Evolutionary conservation across 257 asterid species (phyloP), one percentile per base, ranked within the genome.

Genomic region (Nicotiana tomentosiformis): DNA sequence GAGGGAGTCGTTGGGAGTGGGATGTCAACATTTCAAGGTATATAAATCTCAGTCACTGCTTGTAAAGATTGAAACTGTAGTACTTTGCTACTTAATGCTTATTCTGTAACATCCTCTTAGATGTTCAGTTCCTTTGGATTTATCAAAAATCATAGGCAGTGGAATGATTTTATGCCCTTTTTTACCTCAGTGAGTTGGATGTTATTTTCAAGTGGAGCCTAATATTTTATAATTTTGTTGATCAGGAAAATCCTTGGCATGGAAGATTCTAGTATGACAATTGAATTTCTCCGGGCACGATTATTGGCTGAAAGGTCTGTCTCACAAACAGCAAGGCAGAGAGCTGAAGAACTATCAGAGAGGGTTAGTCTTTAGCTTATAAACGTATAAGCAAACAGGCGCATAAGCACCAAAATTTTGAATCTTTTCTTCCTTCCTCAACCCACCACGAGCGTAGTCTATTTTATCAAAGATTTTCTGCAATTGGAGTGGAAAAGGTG

Each of bases 291-390:
- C 57, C 91, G 98, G 78, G 97, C 93, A 70, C 91, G 96, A 84
- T 88, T 96, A 88, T 88, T 93, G 86, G 85, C 99, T 79, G 98
- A 96, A 91, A 94, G 98, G 86, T 94, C 99, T 15, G 88, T 96
- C 85, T 96, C 97, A 51, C 93, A 89, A 86, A 77, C 96, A 8
- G 96, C 98, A 26, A 90, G 90, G 84, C 93, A 91, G 89, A 91
- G 98, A 91, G 98, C 97, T 58, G 91, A 94, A 84, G 98, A 94
- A 76, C 95, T 96, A 84, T 88, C 97, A 83, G 89, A 86, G 86
- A 93, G 95, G 97, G 99, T 96, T 84, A 88, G 93, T 89, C 78
- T 69, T 69, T 55, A 29, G 32, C 49, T 79, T 37, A 77, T 55
- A 83, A 49, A 3, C 60, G 35, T 62, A 10, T 68, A 67, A 18